Base-by-base conservation (phyloP, 1,284 basidiomycete genomes). In the Marasmius tenuissimus region DNA sequence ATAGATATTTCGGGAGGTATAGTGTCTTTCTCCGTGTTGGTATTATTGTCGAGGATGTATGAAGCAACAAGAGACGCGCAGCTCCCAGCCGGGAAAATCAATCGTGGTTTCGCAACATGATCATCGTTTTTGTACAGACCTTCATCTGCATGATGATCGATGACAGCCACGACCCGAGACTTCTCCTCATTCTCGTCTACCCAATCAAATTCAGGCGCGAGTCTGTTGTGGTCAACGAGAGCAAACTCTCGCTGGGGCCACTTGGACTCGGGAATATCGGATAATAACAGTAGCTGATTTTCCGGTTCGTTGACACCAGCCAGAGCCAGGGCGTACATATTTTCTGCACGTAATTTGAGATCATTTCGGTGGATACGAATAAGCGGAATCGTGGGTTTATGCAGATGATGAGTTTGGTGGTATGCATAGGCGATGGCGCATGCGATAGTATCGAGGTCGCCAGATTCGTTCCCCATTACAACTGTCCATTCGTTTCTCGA, bases 121-220 rank as follows among this genome's bases (percentile, higher is more conserved):
- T n/a, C n/a, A n/a, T 83, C 81, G 27, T 27, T 4, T 5, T 71
- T 71, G 72, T 97, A 86, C 2, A 82, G 76, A 0, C 83, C 82
- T 67, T 96, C 96, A 75, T 98, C 96, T 48, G 85, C 88, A 73
- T 99, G 96, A 72, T 99, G 97, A 73, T 99, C 97, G n/a, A 99
- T 77, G 57, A 98, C 81, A 2, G 91, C 88, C 1, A 86, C 79
- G 4, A 98, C 94, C 9, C 75, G 74, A 1, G 78, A 74, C 6
- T 80, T n/a, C 27, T 52, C 33, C 50, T 6, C 40, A 73, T 35
- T 38, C 33, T 14, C 11, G 48, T 80, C 75, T 34, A 75, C 71
- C 8, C 66, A 59, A 1, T 76, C 69, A 70, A 90, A 91, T 4
- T 71, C 69, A 0, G 83, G 70, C n/a, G 81, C 77, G 14, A 97